These are phyloP conservation scores for Diaporthe sp. DNA, from an alignment of 2,329 filamentous ascomycete genomes.

Conservation along the genomic window DNA sequence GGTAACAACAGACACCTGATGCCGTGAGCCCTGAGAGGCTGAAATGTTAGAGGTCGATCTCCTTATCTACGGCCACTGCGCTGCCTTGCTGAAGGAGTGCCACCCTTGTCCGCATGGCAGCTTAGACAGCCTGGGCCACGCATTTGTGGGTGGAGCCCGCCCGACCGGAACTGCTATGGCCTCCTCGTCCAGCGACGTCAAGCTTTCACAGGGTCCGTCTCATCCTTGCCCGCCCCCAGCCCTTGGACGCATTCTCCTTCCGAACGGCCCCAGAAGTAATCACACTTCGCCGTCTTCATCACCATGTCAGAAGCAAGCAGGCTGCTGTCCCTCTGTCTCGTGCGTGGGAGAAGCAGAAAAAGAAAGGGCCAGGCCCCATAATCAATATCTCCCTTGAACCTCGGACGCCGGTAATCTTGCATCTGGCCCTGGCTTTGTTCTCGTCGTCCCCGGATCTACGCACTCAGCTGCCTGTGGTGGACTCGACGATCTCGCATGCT, in stretches of 20 bases:
- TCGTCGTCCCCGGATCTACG: constrained; percentile 9
- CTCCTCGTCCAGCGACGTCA: constrained; percentile 25
- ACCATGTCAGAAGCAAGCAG: constrained; percentile 6
- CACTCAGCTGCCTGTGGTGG: constrained; percentile 12
- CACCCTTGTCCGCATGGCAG: constrained; percentile 27
- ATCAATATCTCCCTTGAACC: background rate
- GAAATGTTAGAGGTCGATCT: constrained; percentile 1
- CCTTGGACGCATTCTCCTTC: background rate
- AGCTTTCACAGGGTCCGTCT: constrained; percentile 20
- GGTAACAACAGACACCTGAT: background rate
- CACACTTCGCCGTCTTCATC: constrained; percentile 4
- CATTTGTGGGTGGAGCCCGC: constrained; percentile 5
- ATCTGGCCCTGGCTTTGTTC: constrained; percentile 10
- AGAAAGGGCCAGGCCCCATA: background rate
- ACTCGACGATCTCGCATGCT: constrained; percentile 9
- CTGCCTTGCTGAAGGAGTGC: constrained; percentile 18
- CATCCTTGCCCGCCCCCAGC: background rate
- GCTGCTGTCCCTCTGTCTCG: background rate
- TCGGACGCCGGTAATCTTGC: background rate
- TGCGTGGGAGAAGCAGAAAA: constrained; percentile 9
- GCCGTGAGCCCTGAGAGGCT: background rate
- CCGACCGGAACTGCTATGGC: constrained; percentile 13
- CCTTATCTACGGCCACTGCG: constrained; percentile 28
- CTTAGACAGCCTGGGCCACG: background rate
- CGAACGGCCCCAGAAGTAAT: background rate